phyloP scores from a whole-genome alignment of 1,284 basidiomycete genomes.

The Apiotrichum gracile region DNA sequence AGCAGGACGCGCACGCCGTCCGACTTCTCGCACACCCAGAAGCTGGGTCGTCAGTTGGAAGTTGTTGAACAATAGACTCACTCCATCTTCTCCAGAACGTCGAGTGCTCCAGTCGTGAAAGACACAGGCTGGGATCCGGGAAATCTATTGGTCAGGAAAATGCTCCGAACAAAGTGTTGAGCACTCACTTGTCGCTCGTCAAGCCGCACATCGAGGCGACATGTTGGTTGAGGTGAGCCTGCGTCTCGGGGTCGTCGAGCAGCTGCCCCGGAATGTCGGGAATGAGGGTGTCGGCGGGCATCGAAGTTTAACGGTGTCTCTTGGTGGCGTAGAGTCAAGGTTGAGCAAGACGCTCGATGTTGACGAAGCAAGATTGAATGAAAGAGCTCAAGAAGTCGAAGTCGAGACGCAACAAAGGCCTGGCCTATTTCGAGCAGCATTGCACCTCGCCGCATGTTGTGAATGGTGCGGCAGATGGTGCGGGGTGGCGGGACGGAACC shows the following conservation, averaged over 20 bases:
- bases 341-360: no score
- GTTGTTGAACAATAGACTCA: conserved; percentile 46
- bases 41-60: conserved; percentile 54
- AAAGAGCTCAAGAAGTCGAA: no score
- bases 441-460: no score
- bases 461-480: no score
- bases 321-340: no score
- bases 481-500: no score
- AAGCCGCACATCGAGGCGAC: conserved; percentile 64
- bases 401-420: no score
- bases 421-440: no score
- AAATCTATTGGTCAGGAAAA: conserved; percentile 55
- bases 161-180: background rate
- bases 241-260: conserved; percentile 51
- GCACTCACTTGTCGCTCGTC: conserved; percentile 54
- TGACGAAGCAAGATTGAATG: no score
- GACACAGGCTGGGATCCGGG: conserved; percentile 91
- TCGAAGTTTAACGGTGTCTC: no score
- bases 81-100: conserved; percentile 76
- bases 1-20: conserved; percentile 91
- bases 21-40: conserved; percentile 99
- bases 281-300: conserved; percentile 29
- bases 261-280: conserved; percentile 44
- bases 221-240: conserved; percentile 57
- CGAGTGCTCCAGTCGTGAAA: conserved; percentile 64